These are phyloP conservation scores for Trichoderma oligosporum DNA, from an alignment of 2,329 filamentous ascomycete genomes.

Conservation along the genomic window DNA sequence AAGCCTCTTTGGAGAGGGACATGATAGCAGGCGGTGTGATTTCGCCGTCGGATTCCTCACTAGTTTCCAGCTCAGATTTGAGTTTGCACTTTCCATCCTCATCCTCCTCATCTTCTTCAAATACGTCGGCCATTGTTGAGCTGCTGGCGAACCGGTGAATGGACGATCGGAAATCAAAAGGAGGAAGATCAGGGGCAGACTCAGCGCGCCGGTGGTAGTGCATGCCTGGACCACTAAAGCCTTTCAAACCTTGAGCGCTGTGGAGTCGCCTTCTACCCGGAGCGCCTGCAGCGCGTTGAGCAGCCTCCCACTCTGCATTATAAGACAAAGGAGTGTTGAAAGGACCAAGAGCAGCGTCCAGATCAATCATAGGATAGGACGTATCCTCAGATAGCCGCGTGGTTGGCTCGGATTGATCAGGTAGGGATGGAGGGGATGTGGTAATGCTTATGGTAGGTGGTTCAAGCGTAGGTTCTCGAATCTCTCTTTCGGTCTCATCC, in stretches of 20 bases:
- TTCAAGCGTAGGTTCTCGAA: constrained; percentile 26
- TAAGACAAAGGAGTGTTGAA: constrained; percentile 74
- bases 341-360: constrained; percentile 88
- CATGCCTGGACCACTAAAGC: constrained; percentile 65
- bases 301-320: constrained; percentile 64
- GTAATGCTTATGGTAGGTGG: constrained; percentile 43
- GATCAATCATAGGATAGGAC: constrained; percentile 79
- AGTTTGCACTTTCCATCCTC: constrained; percentile 42
- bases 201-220: constrained; percentile 76
- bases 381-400: constrained; percentile 55
- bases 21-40: constrained; percentile 33
- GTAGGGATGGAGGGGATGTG: constrained; percentile 35
- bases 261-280: constrained; percentile 64
- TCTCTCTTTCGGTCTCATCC: constrained; percentile 27
- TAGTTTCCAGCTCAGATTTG: constrained; percentile 41
- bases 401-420: constrained; percentile 30
- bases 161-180: constrained; percentile 63
- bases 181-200: constrained; percentile 73
- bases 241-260: constrained; percentile 68
- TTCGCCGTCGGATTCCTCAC: constrained; percentile 45
- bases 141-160: constrained; percentile 62
- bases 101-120: constrained; percentile 76
- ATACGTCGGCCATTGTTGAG: constrained; percentile 79
- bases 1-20: constrained; percentile 21
- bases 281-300: constrained; percentile 55